Percentiles rank a stretch among this genome's conserved stretches.
Evolutionary conservation across 768 basidiomycete species (phyloP).

Genomic region (Glaciozyma martinii): DNA sequence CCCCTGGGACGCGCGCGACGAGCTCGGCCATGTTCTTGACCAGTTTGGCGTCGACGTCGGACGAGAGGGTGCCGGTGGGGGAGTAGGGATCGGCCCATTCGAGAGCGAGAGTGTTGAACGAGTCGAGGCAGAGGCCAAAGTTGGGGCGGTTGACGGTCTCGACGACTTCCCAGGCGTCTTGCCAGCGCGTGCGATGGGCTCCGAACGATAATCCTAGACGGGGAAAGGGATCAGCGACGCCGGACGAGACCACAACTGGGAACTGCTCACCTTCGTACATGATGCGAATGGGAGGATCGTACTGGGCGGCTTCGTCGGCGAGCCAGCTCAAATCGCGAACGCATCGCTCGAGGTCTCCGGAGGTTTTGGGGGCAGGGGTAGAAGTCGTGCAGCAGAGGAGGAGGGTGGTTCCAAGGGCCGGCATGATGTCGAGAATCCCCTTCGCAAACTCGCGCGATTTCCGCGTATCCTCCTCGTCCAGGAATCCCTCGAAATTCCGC

Average conservation of each 20-base stretch:
- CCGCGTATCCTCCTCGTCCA: conserved; percentile 34
- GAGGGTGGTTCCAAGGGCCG: conserved; percentile 38
- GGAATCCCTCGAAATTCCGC: conserved; percentile 42
- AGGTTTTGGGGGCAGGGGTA: conserved; percentile 33
- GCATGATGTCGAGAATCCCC: conserved; percentile 39
- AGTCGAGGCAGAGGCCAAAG: conserved; percentile 42
- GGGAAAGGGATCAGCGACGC: no score
- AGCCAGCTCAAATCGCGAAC: conserved; percentile 39
- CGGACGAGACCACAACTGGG: not conserved
- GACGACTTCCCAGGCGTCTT: conserved; percentile 42
- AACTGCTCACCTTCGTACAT: conserved; percentile 29
- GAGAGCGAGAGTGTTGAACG: conserved; percentile 42
- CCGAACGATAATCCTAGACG: conserved; percentile 31
- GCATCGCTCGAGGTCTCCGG: conserved; percentile 27
- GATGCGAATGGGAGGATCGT: conserved; percentile 33
- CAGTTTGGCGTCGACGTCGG: conserved; percentile 27
- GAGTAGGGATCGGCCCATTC: conserved; percentile 43
- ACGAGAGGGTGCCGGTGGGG: conserved; percentile 32
- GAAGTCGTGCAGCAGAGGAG: conserved; percentile 42
- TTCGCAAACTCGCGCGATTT: conserved; percentile 37
- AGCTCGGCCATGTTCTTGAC: conserved; percentile 37
- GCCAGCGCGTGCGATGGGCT: conserved; percentile 42
- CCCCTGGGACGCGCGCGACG: conserved; percentile 37
- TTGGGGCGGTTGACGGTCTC: conserved; percentile 39
- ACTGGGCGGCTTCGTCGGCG: conserved; percentile 38